Percentiles rank a stretch among this genome's conserved stretches.
These are phyloP conservation scores for Ceratocystis lukuohia DNA, from an alignment of 2,329 filamentous ascomycete genomes.

Conservation along the genomic window DNA sequence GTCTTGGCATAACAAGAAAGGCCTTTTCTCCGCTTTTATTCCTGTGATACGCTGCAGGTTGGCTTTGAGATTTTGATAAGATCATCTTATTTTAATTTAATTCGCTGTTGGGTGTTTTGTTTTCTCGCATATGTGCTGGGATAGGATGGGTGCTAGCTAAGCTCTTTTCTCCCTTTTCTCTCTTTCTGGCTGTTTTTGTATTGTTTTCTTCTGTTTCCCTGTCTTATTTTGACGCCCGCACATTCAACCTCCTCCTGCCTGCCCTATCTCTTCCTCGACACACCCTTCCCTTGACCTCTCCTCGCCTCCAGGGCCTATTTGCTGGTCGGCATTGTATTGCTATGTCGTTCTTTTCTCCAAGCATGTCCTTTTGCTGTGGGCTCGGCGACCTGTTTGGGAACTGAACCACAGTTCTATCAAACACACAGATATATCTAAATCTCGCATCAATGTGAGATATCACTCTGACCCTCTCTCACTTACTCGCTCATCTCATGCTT, in stretches of 20 bases:
- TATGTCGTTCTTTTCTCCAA: neutral
- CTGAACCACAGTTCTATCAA: neutral
- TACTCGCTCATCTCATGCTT: neutral
- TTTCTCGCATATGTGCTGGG: neutral
- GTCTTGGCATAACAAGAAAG: neutral
- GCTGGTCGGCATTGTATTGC: neutral
- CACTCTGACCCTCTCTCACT: neutral
- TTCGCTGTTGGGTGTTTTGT: neutral
- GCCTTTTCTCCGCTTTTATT: neutral
- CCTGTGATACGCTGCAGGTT: too few species aligned
- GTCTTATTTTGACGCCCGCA: conserved; percentile 1
- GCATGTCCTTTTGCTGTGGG: neutral
- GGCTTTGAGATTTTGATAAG: too few species aligned
- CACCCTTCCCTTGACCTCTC: neutral
- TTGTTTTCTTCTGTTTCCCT: neutral
- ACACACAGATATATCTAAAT: neutral
- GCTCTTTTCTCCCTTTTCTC: neutral
- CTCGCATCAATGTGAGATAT: neutral
- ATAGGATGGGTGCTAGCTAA: neutral
- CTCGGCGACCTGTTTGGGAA: neutral
- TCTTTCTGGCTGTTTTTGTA: too few species aligned
- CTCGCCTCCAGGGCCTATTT: too few species aligned
- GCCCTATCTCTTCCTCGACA: neutral
- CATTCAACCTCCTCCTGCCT: neutral
- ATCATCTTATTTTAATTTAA: neutral